These are phyloP conservation scores for Leptomonas seymouri DNA, from an alignment of 208 protist genomes.

Conservation along the genomic window DNA sequence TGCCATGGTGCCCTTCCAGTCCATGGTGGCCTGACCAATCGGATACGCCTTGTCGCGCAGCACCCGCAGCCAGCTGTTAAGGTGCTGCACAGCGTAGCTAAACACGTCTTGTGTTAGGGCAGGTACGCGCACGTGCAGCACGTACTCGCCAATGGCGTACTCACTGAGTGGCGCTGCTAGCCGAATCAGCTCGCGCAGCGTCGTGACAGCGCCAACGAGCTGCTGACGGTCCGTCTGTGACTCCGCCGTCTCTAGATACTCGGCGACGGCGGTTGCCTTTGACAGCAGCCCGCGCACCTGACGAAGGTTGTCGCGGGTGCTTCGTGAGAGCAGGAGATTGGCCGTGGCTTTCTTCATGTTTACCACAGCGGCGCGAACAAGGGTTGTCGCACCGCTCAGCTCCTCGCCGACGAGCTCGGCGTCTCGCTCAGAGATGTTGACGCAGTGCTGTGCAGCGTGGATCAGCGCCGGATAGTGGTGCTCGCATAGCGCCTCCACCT, in stretches of 20 bases:
- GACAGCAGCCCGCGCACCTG: constrained; percentile 59
- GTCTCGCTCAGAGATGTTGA: constrained; percentile 81
- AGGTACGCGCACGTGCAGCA: constrained; percentile 80
- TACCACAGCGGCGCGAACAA: constrained; percentile 71
- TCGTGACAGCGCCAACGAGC: constrained; percentile 74
- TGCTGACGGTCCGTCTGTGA: constrained; percentile 66
- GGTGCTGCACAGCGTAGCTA: constrained; percentile 69
- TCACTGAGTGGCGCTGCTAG: constrained; percentile 70
- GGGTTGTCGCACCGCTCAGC: constrained; percentile 73
- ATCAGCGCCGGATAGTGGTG: constrained; percentile 89
- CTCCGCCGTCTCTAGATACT: constrained; percentile 87
- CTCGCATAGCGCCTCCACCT: constrained; percentile 86
- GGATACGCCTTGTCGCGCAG: constrained; percentile 68
- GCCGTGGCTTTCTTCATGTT: constrained; percentile 78
- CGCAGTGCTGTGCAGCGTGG: constrained; percentile 84
- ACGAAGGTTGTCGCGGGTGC: constrained; percentile 62
- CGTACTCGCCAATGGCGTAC: constrained; percentile 85
- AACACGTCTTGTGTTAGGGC: constrained; percentile 67
- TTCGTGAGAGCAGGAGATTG: constrained; percentile 66
- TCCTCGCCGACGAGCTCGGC: constrained; percentile 86
- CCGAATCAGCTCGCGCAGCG: constrained; percentile 72
- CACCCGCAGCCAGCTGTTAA: constrained; percentile 82
- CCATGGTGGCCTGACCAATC: constrained; percentile 66
- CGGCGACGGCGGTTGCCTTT: constrained; percentile 58
- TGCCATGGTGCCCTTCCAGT: constrained; percentile 62